A percentile compares a stretch with the other conserved stretches of the same genome.
These are phyloP conservation scores for Colletotrichum noveboracense DNA, from an alignment of 2,329 filamentous ascomycete species.

Conservation along the genomic window DNA sequence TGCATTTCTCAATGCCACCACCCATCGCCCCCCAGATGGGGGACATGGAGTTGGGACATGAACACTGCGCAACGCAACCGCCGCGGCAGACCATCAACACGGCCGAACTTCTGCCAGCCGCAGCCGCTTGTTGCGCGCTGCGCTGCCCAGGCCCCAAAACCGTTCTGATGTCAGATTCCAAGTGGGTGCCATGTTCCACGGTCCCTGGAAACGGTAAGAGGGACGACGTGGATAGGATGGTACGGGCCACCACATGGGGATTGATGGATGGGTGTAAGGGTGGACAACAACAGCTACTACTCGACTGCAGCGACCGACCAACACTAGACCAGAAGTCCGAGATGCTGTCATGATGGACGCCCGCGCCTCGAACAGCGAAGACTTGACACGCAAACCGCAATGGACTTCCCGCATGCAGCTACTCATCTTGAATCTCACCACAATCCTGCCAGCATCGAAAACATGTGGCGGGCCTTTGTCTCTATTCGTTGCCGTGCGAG, in stretches of 20 bases:
- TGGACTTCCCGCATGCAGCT: conserved; percentile 9
- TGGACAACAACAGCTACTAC: not conserved
- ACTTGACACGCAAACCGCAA: not conserved
- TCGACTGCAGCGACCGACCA: not conserved
- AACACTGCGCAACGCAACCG: not conserved
- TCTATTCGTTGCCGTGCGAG: conserved; percentile 14
- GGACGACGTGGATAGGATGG: not conserved
- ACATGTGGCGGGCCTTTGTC: conserved; percentile 13
- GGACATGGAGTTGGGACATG: not conserved
- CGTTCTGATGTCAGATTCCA: conserved; percentile 15
- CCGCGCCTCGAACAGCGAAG: not conserved
- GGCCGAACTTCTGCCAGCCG: not conserved
- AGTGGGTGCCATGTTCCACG: not conserved
- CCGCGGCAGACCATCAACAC: conserved; percentile 3
- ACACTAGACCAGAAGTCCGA: not conserved
- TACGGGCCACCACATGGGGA: not conserved
- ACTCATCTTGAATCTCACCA: not conserved
- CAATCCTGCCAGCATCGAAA: not conserved
- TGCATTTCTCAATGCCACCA: conserved; percentile 2
- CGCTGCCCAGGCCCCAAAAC: not conserved
- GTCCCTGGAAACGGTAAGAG: not conserved
- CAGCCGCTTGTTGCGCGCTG: conserved; percentile 6
- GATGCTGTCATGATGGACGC: not conserved
- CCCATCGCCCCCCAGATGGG: conserved; percentile 11
- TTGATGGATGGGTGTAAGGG: not conserved